Evolutionary conservation across 352 stramenopile species (phyloP), one percentile per base, ranked within the genome.

Genomic region (Phytopythium aichiense): DNA sequence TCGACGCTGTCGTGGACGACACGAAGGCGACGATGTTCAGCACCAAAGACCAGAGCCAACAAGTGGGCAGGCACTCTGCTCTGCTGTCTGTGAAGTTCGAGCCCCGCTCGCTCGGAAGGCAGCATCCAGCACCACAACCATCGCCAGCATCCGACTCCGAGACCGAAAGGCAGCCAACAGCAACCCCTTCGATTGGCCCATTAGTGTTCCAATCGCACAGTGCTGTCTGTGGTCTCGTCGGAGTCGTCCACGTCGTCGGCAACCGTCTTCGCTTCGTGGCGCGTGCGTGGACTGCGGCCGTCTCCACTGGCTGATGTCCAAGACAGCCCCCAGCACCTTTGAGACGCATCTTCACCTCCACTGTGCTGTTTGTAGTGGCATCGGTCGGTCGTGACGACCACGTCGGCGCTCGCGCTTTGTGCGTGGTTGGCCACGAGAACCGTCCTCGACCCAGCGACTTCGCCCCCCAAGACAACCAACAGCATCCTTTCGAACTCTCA

Each of bases 111-210:
- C 28, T 30, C 28, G 18, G 8, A 56, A 42, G 50, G 50, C 50
- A 43, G 50, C n/a, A 42, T 30, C 20, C 50, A 56, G 50, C 50
- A 30, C 6, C 15, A 40, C 28, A n/a, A 20, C 25, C 13, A 1
- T 42, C 9, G 9, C 15, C 4, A 33, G 46, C 12, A 12, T 12
- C 6, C 2, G 13, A 35, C 7, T 12, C 4, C 46, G 46, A 35
- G 46, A 53, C 22, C 23, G 23, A 11, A 53, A 53, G 46, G 18
- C 46, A 53, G 46, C 46, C 46, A 53, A 35, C 46, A 53, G 46
- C 46, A 20, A 53, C 9, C 9, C 46, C 16, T 38, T 12, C 33
- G 33, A 13, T 38, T 38, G 22, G 30, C 43, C n/a, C 20, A 49
- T 13, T 13, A 33, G 12, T 7, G 5, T 12, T 3, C 7, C 23